Base-by-base conservation (phyloP, 768 basidiomycete species). In the Tulasnella sp. region DNA sequence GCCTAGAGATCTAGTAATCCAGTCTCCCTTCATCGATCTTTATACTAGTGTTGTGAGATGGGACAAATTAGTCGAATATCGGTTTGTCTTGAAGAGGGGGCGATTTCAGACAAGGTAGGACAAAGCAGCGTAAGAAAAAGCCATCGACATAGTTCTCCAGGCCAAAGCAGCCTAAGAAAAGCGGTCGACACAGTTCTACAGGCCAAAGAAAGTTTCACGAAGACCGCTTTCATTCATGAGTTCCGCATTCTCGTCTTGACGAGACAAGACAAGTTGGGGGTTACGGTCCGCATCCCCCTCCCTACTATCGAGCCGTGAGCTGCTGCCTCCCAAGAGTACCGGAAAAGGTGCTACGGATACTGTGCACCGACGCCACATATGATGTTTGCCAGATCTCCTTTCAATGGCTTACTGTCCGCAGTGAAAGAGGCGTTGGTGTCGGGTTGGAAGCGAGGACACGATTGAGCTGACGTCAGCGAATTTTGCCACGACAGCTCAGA, bases 401-500 rank as follows among this genome's bases (percentile, higher is more conserved):
- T 20, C 5, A 50, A 50, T 22, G 18, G 18, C 48, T 22, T 50
- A 7, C 48, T 50, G 48, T 50, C 48, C 48, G 48, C 48, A 50
- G 48, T 22, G 60, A 24, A 60, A 60, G 22, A 54, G n/a, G 3
- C 54, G 18, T 31, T 28, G 60, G n/a, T 28, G n/a, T 16, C 28
- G 1, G 14, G 6, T 28, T n/a, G 28, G 28, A 6, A 9, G 60
- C 11, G 18, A 58, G 60, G 60, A 64, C 60, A 64, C 60, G 60
- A 31, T 31, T 28, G 60, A 64, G 60, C 60, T 64, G 60, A 64
- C 60, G 60, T 64, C 60, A 64, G 60, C 60, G 31, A 64, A 64
- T 50, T 50, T 50, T 50, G 48, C 60, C 60, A 64, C n/a, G 60
- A 64, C 24, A 28, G 24, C 60, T 22, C 14, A 64, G n/a, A 31